Conservation (phyloP, 768 basidiomycete genomes). For the Boletus subparvulus region DNA sequence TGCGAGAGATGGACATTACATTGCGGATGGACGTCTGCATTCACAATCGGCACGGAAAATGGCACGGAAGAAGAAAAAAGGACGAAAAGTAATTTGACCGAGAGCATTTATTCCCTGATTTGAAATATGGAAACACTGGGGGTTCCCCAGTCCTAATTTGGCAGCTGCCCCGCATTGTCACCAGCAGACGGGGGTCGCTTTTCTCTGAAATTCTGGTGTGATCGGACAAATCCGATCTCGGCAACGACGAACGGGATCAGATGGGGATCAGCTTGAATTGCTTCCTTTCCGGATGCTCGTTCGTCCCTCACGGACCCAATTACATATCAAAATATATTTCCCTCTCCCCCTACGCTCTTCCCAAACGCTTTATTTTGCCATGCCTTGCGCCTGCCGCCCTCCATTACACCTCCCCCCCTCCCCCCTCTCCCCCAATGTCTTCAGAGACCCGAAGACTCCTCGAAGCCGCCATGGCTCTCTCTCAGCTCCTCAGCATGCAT, state of each 20-base stretch:
- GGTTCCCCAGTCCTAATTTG: slow-evolving; percentile 19
- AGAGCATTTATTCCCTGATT: slow-evolving; percentile 11
- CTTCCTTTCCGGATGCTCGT: slow-evolving; percentile 43
- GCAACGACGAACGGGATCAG: slow-evolving; percentile 20
- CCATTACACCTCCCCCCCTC: slow-evolving; percentile 24
- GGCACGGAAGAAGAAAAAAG: slow-evolving; percentile 17
- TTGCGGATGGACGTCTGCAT: slow-evolving; percentile 39
- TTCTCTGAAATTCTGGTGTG: neutral
- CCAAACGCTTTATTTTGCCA: slow-evolving; percentile 48
- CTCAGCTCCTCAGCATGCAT: slow-evolving; percentile 53
- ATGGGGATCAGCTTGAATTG: slow-evolving; percentile 26
- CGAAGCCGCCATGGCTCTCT: slow-evolving; percentile 76
- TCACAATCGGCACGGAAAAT: slow-evolving; percentile 8
- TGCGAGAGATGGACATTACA: slow-evolving; percentile 34
- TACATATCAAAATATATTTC: slow-evolving; percentile 49
- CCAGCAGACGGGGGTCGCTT: neutral
- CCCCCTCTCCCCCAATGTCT: slow-evolving; percentile 41
- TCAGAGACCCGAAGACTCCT: slow-evolving; percentile 72
- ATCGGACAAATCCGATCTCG: slow-evolving; percentile 33
- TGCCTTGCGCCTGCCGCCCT: slow-evolving; percentile 43
- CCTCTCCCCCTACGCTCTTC: slow-evolving; percentile 39
- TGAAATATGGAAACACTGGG: slow-evolving; percentile 19
- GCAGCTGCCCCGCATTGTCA: slow-evolving; percentile 19
- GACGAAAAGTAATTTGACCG: slow-evolving; percentile 20
- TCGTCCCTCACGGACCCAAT: slow-evolving; percentile 46